phyloP scores from a whole-genome alignment of 2,329 filamentous ascomycete species.

The Paecilomyces sp. region DNA sequence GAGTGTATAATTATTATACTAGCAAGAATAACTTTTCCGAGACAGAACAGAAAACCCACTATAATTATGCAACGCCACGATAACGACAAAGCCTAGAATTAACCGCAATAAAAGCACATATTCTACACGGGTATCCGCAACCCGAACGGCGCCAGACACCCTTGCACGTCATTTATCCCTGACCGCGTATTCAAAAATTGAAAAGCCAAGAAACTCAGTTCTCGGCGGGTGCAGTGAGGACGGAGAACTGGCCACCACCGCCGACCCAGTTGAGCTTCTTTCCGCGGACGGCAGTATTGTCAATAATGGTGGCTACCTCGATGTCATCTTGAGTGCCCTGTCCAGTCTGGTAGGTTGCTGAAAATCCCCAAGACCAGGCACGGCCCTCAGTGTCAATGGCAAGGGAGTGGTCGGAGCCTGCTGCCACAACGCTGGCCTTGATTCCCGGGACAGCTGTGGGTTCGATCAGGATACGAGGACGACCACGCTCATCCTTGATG shows the following conservation, averaged over 20 bases:
- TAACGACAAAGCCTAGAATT: background rate
- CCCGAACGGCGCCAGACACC: background rate
- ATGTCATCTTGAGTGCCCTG: constrained; percentile 74
- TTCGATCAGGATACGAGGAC: constrained; percentile 63
- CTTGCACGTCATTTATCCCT: background rate
- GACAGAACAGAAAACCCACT: background rate
- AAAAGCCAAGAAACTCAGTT: constrained; percentile 7
- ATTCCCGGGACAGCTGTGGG: constrained; percentile 57
- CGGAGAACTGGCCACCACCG: constrained; percentile 71
- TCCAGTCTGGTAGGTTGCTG: constrained; percentile 72
- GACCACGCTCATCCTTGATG: constrained; percentile 57
- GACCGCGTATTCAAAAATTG: background rate
- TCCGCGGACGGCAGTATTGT: constrained; percentile 74
- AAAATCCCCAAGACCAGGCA: constrained; percentile 75
- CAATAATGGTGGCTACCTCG: constrained; percentile 66
- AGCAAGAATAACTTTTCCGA: background rate
- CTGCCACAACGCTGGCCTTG: constrained; percentile 49
- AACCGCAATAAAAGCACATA: constrained; percentile 5
- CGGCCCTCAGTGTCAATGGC: constrained; percentile 62
- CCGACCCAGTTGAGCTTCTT: constrained; percentile 72
- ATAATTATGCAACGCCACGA: background rate
- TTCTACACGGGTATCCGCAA: constrained; percentile 1
- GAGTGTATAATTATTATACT: background rate
- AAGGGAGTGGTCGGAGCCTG: constrained; percentile 67
- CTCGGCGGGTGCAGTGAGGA: constrained; percentile 28